Base-by-base conservation (phyloP, 352 stramenopile genomes). In the Pythium brassicae region DNA sequence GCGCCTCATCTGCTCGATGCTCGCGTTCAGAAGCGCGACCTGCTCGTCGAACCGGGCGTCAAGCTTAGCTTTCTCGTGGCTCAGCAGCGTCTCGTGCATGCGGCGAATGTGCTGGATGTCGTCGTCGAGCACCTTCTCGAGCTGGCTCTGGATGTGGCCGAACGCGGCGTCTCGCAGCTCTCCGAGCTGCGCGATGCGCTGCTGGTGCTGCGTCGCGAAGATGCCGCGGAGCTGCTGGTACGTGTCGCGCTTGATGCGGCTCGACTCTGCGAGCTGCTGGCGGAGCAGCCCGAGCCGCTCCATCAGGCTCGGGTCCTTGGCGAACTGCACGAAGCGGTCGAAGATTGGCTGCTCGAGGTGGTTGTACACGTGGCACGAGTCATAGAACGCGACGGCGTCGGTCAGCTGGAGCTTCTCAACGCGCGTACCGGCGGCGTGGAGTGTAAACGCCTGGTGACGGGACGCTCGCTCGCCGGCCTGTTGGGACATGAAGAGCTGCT, bases 341-440 rank as follows among this genome's bases (percentile, higher is more conserved):
- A 92, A 69, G 20, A 92, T 69, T 0, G 82, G 77, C 52, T 83
- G 65, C 37, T 89, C 79, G 9, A 92, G 59, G 63, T 92, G 82
- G 25, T 89, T 87, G 60, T 82, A 87, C 8, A 75, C 68, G n/a
- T 62, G 55, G 50, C 50, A 70, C 0, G 49, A 71, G 37, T 87
- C 77, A 56, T 89, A 92, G n/a, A 69, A 76, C 39, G 74, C 62
- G 12, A 76, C 78, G 19, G 57, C 68, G 35, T 92, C 82, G 1
- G 78, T 89, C 39, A 92, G 48, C 15, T 86, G 52, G 14, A 92
- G 50, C 45, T 67, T 78, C n/a, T 92, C 82, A 9, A 66, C 63
- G 1, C 61, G 54, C 15, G 64, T 78, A 26, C 59, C 62, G 12
- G 57, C 52, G 7, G 56, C 63, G 8, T 72, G 71, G 37, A 89